Evolutionary conservation across 495 filamentous ascomycete species (phyloP), one percentile per base, ranked within the genome.

Genomic region (Aspergillus asperescens): DNA sequence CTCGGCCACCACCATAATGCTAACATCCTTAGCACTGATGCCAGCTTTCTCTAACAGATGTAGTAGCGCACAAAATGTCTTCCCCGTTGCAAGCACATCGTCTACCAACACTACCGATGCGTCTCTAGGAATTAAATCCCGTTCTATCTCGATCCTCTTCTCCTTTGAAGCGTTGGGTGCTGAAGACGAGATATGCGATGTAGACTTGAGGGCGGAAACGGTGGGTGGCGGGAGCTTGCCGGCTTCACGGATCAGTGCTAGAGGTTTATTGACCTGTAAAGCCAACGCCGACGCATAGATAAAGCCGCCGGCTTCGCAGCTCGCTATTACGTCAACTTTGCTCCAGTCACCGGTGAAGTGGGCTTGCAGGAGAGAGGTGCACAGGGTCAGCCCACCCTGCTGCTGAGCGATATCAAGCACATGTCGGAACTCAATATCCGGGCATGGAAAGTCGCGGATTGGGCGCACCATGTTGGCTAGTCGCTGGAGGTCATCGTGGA

Each of bases 31-130:
- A 8, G 59, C 31, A 28, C 40, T 22, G 35, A 83, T 58, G 20
- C 74, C 71, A 64, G 66, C 71, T 60, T 79, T 51, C 9, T 52
- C 39, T 48, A 86, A 63, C 23, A 84, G 65, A 58, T 74, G 60
- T 53, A 86, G 57, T 29, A 82, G 71, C 35, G 77, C 79, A 64
- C 73, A 81, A 59, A 85, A 76, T 45, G 81, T 85, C 57, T 71
- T 54, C 45, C 81, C 82, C 24, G 78, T 80, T 29, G 81, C 73
- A 56, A 85, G 76, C 48, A 84, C 81, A 68, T 86, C 82, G 62
- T 86, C 81, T 39, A 86, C 72, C 6, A 86, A 74, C 52, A 85
- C 66, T 15, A 85, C 76, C 38, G 71, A 70, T 15, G 66, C 67
- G 20, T 66, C 74, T 34, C 16, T 62, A 4, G 69, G 68, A 42